Conservation (phyloP, 208 protist genomes). For the Acanthamoeba triangularis region DNA sequence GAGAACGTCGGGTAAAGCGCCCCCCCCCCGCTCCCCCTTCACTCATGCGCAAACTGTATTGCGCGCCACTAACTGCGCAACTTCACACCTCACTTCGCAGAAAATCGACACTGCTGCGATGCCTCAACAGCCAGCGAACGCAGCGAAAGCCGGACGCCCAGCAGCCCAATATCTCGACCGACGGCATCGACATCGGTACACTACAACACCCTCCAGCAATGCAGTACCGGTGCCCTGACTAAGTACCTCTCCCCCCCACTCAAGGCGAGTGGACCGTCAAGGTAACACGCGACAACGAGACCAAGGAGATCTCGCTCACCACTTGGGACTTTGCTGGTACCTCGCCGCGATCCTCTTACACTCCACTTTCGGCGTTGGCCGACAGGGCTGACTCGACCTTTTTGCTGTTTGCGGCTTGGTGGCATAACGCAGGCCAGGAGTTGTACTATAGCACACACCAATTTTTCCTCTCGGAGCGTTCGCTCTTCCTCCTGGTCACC, state of each 20-base stretch:
- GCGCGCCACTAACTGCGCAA: not conserved
- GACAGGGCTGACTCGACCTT: no score
- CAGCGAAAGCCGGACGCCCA: conserved; percentile 3
- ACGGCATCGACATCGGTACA: conserved; percentile 68
- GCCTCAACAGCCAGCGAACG: not conserved
- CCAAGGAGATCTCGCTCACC: conserved; percentile 51
- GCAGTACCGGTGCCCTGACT: no score
- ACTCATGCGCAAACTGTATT: not conserved
- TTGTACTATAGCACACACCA: conserved; percentile 76
- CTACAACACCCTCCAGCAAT: not conserved
- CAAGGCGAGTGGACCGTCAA: conserved; percentile 31
- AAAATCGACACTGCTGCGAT: conserved; percentile 27
- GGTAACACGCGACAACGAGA: conserved; percentile 12
- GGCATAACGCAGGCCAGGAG: conserved; percentile 10
- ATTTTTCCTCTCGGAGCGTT: conserved; percentile 73
- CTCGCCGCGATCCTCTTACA: not conserved
- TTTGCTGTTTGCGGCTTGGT: not conserved
- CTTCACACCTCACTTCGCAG: not conserved
- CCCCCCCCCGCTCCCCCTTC: not conserved
- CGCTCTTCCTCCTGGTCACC: conserved; percentile 59
- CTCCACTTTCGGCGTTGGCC: no score
- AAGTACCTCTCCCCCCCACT: not conserved
- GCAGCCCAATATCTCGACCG: conserved; percentile 53
- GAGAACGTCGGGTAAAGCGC: conserved; percentile 63
- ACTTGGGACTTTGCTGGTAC: conserved; percentile 72